Conservation (phyloP, 1,284 basidiomycete genomes). For the Salmacisia buchloeana region DNA sequence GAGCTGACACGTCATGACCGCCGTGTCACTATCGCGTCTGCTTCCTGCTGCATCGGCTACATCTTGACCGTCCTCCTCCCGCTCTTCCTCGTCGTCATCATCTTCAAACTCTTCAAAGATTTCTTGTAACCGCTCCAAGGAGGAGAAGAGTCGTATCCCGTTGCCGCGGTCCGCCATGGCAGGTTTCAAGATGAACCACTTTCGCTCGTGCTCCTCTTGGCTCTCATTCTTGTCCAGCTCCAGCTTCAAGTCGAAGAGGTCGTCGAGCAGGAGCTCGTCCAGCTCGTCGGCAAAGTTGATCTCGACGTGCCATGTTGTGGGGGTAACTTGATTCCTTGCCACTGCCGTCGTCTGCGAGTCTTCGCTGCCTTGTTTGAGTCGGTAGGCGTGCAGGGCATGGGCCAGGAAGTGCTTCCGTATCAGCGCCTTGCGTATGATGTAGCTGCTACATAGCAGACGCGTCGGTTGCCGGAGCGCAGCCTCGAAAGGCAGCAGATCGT, state of each 20-base stretch:
- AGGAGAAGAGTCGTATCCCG: conserved; percentile 86
- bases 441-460: conserved; percentile 66
- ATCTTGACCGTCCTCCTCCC: conserved; percentile 21
- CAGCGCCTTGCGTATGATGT: conserved; percentile 82
- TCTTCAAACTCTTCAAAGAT: conserved; percentile 85
- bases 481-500: conserved; percentile 46
- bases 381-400: conserved; percentile 59
- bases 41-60: neutral
- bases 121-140: conserved; percentile 63
- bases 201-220: conserved; percentile 53
- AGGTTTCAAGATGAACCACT: conserved; percentile 67
- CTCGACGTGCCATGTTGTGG: conserved; percentile 80
- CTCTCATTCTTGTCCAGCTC: conserved; percentile 53
- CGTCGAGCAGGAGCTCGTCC: conserved; percentile 87
- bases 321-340: conserved; percentile 52
- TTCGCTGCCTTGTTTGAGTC: conserved; percentile 21
- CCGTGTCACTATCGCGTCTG: conserved; percentile 41
- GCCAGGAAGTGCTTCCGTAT: conserved; percentile 93
- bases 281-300: conserved; percentile 88
- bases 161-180: conserved; percentile 95
- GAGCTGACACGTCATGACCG: conserved; percentile 64
- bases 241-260: conserved; percentile 77
- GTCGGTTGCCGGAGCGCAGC: conserved; percentile 20
- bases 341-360: neutral
- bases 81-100: conserved; percentile 53